Evolutionary conservation across 1,284 basidiomycete genomes (phyloP).

Genomic region (Cryptococcus sp.): DNA sequence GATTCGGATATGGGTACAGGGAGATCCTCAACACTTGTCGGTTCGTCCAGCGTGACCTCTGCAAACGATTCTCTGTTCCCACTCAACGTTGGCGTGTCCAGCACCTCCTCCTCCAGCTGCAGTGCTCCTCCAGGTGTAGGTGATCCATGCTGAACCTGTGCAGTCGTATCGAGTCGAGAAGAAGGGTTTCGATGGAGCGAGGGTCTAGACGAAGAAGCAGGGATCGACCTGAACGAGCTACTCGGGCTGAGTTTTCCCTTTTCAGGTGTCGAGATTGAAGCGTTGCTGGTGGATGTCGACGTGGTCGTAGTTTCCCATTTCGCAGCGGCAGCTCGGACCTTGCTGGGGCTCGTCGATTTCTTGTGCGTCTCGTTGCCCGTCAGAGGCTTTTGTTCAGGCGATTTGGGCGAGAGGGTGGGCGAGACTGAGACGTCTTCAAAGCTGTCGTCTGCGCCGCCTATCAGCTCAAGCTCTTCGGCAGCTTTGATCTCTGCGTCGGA

Average conservation of each 20-base stretch:
- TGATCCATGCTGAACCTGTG: too few species aligned
- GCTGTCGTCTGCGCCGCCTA: constrained; percentile 4
- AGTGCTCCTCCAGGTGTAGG: not conserved
- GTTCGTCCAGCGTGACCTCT: constrained; percentile 1
- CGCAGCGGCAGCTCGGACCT: constrained; percentile 28
- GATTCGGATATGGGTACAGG: not conserved
- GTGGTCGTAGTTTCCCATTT: constrained; percentile 16
- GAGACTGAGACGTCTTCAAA: not conserved
- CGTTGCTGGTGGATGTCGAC: not conserved
- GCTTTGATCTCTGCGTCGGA: constrained; percentile 9
- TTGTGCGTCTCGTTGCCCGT: not conserved
- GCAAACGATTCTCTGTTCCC: constrained; percentile 1
- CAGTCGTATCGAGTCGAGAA: not conserved
- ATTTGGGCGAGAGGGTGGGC: not conserved
- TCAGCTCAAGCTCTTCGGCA: constrained; percentile 23
- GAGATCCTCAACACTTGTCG: not conserved
- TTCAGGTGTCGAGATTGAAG: constrained; percentile 3
- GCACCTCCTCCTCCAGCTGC: too few species aligned
- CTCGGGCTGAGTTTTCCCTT: constrained; percentile 1
- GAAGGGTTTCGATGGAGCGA: not conserved
- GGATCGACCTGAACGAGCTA: constrained; percentile 16
- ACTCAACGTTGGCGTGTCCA: too few species aligned
- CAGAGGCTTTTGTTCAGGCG: not conserved
- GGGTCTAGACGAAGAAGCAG: constrained; percentile 5
- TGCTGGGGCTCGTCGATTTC: constrained; percentile 11